These are phyloP conservation scores for Metschnikowia cerradonensis DNA, from an alignment of 805 yeast genomes.

Conservation along the genomic window DNA sequence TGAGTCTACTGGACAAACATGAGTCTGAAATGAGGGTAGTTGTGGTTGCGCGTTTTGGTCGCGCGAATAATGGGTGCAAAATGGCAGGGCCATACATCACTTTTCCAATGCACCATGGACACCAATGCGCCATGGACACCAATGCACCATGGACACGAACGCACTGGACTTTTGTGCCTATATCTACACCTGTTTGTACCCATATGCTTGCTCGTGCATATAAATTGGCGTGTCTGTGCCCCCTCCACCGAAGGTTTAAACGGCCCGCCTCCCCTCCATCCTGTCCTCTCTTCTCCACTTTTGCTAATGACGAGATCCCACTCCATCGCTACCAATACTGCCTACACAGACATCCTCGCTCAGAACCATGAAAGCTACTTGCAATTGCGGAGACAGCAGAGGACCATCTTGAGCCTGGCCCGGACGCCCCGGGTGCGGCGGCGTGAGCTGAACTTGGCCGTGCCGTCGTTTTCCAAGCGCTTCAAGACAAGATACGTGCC, in stretches of 20 bases:
- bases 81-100: too few relatives aligned
- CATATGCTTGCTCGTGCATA: too few relatives aligned
- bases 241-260: neutral
- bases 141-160: too few relatives aligned
- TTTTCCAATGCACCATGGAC: too few relatives aligned
- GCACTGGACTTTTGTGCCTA: too few relatives aligned
- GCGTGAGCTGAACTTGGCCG: constrained; percentile 4
- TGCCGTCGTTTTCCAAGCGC: neutral
- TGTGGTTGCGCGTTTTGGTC: too few relatives aligned
- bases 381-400: constrained; percentile 6
- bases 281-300: neutral
- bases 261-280: neutral
- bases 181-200: too few relatives aligned
- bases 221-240: too few relatives aligned
- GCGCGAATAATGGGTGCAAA: too few relatives aligned
- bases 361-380: constrained; percentile 8
- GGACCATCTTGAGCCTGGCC: constrained; percentile 8
- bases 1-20: too few relatives aligned
- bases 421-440: constrained; percentile 4
- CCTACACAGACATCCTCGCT: constrained; percentile 7
- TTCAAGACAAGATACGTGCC: constrained; percentile 12
- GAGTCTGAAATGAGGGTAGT: too few relatives aligned
- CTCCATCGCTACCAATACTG: constrained; percentile 10
- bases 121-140: too few relatives aligned
- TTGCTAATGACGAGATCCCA: constrained; percentile 10